Conservation (phyloP, 2,329 filamentous ascomycete genomes). For the Fusarium illudens region DNA sequence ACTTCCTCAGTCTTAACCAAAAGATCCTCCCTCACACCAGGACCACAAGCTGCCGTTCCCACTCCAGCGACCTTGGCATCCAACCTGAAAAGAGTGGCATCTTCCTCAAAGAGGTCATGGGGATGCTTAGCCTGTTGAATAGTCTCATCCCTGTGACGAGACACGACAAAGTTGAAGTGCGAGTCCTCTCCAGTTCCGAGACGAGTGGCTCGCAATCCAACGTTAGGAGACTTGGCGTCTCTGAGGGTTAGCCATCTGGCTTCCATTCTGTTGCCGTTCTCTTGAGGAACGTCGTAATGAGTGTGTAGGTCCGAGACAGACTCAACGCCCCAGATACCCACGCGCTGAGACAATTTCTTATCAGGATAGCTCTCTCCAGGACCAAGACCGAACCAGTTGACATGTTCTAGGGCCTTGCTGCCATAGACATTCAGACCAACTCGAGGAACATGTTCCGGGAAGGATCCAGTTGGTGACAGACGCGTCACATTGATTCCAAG, state of each 20-base stretch:
- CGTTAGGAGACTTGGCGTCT: conserved; percentile 19
- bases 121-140: conserved; percentile 70
- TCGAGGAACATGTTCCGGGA: conserved; percentile 65
- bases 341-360: conserved; percentile 63
- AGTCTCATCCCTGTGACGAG: conserved; percentile 60
- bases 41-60: conserved; percentile 59
- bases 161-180: conserved; percentile 62
- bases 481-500: conserved; percentile 57
- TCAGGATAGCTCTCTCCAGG: conserved; percentile 72
- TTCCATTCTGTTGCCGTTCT: conserved; percentile 70
- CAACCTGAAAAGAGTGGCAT: conserved; percentile 54
- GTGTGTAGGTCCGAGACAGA: conserved; percentile 61
- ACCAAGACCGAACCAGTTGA: conserved; percentile 69
- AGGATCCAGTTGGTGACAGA: conserved; percentile 56
- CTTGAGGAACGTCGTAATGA: conserved; percentile 73
- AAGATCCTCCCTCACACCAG: conserved; percentile 56
- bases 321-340: conserved; percentile 57
- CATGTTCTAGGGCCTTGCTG: conserved; percentile 54
- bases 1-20: conserved; percentile 52
- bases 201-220: conserved; percentile 34
- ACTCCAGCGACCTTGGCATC: conserved; percentile 59
- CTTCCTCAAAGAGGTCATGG: conserved; percentile 64
- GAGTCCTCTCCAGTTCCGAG: conserved; percentile 15
- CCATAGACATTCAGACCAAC: conserved; percentile 68
- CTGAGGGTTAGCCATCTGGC: conserved; percentile 62